phyloP scores from a whole-genome alignment of 129 eudicot species.

The Escallonia rubra region DNA sequence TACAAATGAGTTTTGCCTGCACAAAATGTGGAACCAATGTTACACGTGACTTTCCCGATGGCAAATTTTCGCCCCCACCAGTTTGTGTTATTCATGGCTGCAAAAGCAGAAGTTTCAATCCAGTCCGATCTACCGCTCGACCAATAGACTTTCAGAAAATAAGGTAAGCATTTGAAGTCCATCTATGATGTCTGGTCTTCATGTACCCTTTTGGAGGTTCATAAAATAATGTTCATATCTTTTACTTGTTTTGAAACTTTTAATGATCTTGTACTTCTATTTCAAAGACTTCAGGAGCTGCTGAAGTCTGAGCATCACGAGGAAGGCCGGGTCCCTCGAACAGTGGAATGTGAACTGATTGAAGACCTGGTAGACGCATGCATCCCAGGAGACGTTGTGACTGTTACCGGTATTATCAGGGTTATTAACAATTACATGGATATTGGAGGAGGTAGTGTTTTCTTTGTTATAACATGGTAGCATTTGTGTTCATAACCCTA shows the following conservation, averaged over 20 bases:
- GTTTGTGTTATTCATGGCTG: slow-evolving; percentile 67
- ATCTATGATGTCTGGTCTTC: neutral
- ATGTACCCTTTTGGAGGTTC: neutral
- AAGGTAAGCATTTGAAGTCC: slow-evolving; percentile 33
- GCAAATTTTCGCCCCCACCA: slow-evolving; percentile 87
- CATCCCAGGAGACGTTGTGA: slow-evolving; percentile 96
- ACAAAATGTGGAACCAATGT: slow-evolving; percentile 72
- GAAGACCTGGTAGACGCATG: slow-evolving; percentile 98
- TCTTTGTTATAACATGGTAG: neutral
- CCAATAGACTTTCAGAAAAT: slow-evolving; percentile 91
- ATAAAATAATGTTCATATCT: neutral
- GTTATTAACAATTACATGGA: slow-evolving; percentile 95
- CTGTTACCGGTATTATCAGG: slow-evolving; percentile 82
- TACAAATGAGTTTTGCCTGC: slow-evolving; percentile 75
- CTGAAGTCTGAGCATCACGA: slow-evolving; percentile 91
- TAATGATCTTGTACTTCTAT: neutral
- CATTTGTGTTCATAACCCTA: neutral
- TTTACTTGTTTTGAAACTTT: neutral
- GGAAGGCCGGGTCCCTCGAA: slow-evolving; percentile 98
- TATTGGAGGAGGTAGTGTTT: slow-evolving; percentile 87
- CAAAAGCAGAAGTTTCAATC: slow-evolving; percentile 73
- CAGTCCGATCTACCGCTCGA: slow-evolving; percentile 67
- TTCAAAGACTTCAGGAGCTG: slow-evolving; percentile 77
- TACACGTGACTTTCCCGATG: slow-evolving; percentile 80
- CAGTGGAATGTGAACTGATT: slow-evolving; percentile 86